A percentile compares a stretch with the other conserved stretches of the same genome.
Conservation (phyloP, 768 basidiomycete species). For the Suillus ampliporus region DNA sequence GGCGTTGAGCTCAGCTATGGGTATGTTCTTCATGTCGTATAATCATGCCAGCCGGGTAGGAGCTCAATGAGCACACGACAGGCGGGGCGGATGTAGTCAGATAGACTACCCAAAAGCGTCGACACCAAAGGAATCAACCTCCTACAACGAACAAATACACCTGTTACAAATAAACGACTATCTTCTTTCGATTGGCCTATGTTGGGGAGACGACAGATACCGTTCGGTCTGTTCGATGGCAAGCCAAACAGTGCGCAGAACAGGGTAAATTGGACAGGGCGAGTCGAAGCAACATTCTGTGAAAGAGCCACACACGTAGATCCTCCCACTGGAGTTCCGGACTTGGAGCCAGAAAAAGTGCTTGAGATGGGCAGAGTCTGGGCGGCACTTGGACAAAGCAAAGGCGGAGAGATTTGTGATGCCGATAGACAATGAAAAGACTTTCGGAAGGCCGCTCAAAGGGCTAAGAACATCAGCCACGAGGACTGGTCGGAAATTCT, state of each 20-base stretch:
- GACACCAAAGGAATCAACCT: not conserved
- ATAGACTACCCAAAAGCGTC: not conserved
- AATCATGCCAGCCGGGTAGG: no score
- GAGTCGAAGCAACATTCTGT: not conserved
- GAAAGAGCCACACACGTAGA: not conserved
- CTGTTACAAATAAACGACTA: not conserved
- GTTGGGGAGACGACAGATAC: not conserved
- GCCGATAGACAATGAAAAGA: not conserved
- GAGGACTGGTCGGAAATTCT: not conserved
- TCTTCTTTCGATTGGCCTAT: not conserved
- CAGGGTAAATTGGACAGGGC: not conserved
- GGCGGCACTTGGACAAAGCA: not conserved
- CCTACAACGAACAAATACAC: not conserved
- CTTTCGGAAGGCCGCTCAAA: not conserved
- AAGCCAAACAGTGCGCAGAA: not conserved
- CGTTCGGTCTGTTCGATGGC: not conserved
- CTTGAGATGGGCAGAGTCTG: not conserved
- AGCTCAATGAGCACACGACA: not conserved
- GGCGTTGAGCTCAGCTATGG: not conserved
- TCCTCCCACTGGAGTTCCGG: not conserved
- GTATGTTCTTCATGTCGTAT: not conserved
- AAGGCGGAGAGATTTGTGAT: not conserved
- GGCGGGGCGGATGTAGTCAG: not conserved
- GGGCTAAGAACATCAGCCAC: not conserved
- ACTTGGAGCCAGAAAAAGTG: not conserved